phyloP scores from a whole-genome alignment of 768 basidiomycete species.

The Sutorius australiensis region DNA sequence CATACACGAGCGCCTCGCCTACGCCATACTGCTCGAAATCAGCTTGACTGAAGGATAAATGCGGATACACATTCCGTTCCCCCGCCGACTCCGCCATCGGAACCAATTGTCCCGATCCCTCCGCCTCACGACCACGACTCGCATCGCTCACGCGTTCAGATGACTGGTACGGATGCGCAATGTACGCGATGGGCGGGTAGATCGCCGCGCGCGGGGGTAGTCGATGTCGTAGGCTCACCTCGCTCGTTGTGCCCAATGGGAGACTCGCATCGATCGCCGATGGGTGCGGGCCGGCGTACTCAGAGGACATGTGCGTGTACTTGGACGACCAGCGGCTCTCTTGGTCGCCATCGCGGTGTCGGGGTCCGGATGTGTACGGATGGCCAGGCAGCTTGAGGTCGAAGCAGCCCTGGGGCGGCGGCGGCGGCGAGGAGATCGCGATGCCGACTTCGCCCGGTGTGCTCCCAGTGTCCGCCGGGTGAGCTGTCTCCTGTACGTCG shows the following conservation, averaged over 20 bases:
- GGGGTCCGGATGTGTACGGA: conserved; percentile 2
- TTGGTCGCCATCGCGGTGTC: not conserved
- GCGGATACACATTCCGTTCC: conserved; percentile 4
- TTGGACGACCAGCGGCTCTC: conserved; percentile 8
- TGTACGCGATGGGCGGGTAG: conserved; percentile 22
- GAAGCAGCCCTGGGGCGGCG: conserved; percentile 15
- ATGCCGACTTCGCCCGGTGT: conserved; percentile 37
- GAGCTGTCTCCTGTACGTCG: conserved; percentile 24
- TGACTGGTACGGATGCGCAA: conserved; percentile 28
- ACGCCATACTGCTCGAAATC: conserved; percentile 53
- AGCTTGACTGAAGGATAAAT: conserved; percentile 26
- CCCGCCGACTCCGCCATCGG: not conserved
- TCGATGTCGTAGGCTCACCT: conserved; percentile 35
- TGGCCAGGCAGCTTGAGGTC: conserved; percentile 9
- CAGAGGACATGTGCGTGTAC: conserved; percentile 27
- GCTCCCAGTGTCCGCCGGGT: conserved; percentile 11
- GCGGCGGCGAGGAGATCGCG: conserved; percentile 40
- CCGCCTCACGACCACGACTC: not conserved
- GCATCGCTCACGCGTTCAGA: not conserved
- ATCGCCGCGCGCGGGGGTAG: conserved; percentile 31
- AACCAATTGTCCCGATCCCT: too few species aligned
- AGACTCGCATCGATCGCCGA: conserved; percentile 27
- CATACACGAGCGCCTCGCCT: conserved; percentile 58
- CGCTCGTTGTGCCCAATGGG: conserved; percentile 18
- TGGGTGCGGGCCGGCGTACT: conserved; percentile 41